Base-by-base conservation (phyloP, 23 red algal genomes). In the Pyropia yezoensis region DNA sequence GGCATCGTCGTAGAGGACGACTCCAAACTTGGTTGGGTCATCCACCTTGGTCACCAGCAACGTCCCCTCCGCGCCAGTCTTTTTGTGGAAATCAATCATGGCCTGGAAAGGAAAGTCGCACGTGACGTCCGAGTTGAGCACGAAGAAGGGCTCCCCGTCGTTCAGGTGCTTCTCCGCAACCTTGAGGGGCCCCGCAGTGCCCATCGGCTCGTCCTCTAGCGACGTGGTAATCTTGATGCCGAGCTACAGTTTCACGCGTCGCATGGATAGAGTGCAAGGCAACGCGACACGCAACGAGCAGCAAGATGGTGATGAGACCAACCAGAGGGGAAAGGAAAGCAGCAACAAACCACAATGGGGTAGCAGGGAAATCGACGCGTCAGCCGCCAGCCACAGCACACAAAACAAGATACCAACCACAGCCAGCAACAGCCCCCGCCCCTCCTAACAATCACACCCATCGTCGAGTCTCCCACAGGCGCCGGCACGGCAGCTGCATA, bases 81-180 rank as follows among this genome's bases (percentile, higher is more conserved):
- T 74, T 56, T 83, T 72, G 57, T 98, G 94, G 22, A 76, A 85
- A 20, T 65, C 86, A 27, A 98, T 76, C 94, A 98, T 98, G 17
- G 82, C 63, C 61, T 73, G 72, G 33, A 98, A 90, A 1, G 94
- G 94, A 61, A 79, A 98, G 23, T 71, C 65, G 63, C 86, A 91
- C 17, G 78, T 78, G 19, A 98, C 88, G 62, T 98, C 94, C 17
- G 94, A 98, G 56, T 98, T 98, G 29, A 98, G 75, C 21, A 98
- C 94, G 58, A 98, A 98, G 74, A 98, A 98, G 1, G 94, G 94
- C 80, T 98, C 94, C 39, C 85, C 82, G 50, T 98, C 94, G 64
- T 90, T 89, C 20, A 98, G 80, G 39, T 85, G 78, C 15, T 82
- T 57, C 49, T 98, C 84, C 15, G 94, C 94, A 4, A 98, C 79